Evolutionary conservation across 352 stramenopile species (phyloP), one percentile per base, ranked within the genome.

Genomic region (Pythium insidiosum): DNA sequence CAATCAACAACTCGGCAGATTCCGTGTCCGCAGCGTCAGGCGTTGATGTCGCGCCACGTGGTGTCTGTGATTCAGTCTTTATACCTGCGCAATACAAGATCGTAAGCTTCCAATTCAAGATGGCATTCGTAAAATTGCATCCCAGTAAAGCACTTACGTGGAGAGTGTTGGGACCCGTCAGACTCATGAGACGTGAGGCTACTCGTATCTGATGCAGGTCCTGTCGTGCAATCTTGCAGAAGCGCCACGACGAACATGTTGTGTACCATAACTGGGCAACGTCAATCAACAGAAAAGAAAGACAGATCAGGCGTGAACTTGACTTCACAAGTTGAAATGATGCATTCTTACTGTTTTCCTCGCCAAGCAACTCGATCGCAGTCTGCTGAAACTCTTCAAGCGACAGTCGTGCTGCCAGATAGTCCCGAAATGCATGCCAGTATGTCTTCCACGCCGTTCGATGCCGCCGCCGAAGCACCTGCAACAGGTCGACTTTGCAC

Each of bases 401-500:
- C 37, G 74, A 73, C 19, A 76, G 25, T 20, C 68, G 61, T 29
- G 74, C 71, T n/a, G 58, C 12, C 12, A 84, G 38, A 18, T 77
- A 87, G 10, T 66, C 56, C 50, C 83, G 71, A 43, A 84, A 78
- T 19, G 60, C 59, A 21, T 53, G 43, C 74, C 74, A 87, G 48
- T 87, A 87, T 13, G 43, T 56, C 38, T 60, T 57, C 74, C 74
- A 87, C 16, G 66, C 59, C 48, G 71, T 52, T 16, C 55, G 61
- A 34, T 71, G 42, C 33, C 64, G 62, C 18, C 61, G 55, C 51
- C 82, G 63, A n/a, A 87, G 62, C 20, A 58, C 55, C 43, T 78
- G 72, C 47, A 79, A 87, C 19, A 87, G 53, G 56, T 74, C 66
- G 35, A 71, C 58, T 61, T 87, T 87, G 34, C 79, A 67, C 58